Conservation (phyloP, 2,329 filamentous ascomycete genomes). For the Dothistroma pini region DNA sequence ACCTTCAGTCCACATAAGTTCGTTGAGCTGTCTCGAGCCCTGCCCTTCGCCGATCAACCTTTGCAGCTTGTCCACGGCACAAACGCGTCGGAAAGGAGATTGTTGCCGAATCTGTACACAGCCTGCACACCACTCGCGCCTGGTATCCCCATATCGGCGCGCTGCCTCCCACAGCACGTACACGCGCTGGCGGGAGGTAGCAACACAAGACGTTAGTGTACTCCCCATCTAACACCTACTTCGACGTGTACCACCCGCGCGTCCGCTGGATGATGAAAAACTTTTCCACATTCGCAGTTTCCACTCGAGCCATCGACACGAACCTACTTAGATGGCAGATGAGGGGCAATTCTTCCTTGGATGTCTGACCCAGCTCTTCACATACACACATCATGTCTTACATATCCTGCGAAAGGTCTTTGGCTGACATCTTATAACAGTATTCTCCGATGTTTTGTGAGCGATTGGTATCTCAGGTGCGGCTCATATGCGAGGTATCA, state of each 20-base stretch:
- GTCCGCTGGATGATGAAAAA: conserved; percentile 35
- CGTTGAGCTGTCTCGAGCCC: not conserved
- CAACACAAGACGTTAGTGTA: conserved; percentile 13
- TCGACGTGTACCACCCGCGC: conserved; percentile 8
- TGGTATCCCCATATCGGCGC: not conserved
- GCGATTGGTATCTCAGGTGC: not conserved
- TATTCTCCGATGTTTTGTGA: not conserved
- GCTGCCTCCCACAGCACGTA: not conserved
- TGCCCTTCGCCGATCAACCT: not conserved
- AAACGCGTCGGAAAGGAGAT: not conserved
- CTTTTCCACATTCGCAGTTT: conserved; percentile 83
- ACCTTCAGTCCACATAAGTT: not conserved
- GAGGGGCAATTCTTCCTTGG: conserved; percentile 41
- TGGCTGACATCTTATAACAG: not conserved
- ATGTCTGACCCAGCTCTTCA: conserved; percentile 34
- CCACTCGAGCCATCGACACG: conserved; percentile 56
- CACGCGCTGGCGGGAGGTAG: conserved; percentile 2
- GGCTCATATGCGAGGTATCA: not conserved
- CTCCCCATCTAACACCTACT: conserved; percentile 1
- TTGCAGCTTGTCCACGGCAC: not conserved
- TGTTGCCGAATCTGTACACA: not conserved
- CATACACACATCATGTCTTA: not conserved
- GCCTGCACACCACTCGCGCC: not conserved
- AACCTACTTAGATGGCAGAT: conserved; percentile 39
- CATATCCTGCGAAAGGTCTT: not conserved